Evolutionary conservation across 306 rosid species (phyloP).

Genomic region (Prunus fruticosa): DNA sequence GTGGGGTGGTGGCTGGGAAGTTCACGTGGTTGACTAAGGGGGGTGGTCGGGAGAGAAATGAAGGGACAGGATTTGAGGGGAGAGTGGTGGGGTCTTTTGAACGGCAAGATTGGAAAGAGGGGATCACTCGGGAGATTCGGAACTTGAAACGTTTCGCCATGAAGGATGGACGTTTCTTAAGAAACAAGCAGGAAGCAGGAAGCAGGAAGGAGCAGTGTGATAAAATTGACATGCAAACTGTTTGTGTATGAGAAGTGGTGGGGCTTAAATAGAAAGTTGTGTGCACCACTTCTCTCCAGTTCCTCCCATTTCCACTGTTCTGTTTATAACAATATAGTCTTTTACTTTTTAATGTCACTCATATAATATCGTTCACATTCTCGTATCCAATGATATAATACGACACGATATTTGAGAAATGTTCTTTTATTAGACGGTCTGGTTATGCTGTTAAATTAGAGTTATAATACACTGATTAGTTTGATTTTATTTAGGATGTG

Average conservation of each 20-base stretch:
- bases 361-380: not conserved
- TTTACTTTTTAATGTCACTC: not conserved
- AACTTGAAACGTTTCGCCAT: slow-evolving; percentile 53
- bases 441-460: fast-evolving
- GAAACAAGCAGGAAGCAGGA: too few relatives aligned
- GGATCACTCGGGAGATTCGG: slow-evolving; percentile 37
- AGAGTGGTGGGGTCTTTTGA: slow-evolving; percentile 38
- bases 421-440: not conserved
- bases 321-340: too few relatives aligned
- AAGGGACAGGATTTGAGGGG: slow-evolving; percentile 34
- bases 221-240: too few relatives aligned
- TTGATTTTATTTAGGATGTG: too few relatives aligned
- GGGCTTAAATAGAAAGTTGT: too few relatives aligned
- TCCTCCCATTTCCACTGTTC: too few relatives aligned
- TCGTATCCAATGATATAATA: not conserved
- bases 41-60: slow-evolving; percentile 25
- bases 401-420: not conserved
- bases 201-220: too few relatives aligned
- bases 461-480: too few relatives aligned
- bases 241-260: too few relatives aligned
- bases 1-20: not conserved
- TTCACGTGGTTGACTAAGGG: slow-evolving; percentile 6
- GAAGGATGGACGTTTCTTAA: not conserved
- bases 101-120: slow-evolving; percentile 54
- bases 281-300: too few relatives aligned